Evolutionary conservation across 768 basidiomycete species (phyloP), one percentile per base, ranked within the genome.

Genomic region (Hortiboletus flavorubellus): DNA sequence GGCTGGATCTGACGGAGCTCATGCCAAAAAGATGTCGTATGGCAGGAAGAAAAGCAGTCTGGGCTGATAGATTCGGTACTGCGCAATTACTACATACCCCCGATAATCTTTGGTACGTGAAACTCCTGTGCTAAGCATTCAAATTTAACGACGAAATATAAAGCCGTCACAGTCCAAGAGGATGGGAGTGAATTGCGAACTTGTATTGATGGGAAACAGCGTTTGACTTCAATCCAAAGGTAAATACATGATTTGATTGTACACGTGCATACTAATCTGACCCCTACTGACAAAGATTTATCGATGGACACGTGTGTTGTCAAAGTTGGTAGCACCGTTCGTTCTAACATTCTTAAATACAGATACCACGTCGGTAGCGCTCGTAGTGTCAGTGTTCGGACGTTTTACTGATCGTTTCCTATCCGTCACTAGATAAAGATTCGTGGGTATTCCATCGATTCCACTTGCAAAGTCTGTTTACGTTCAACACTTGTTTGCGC

Each of bases 131-230:
- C 6, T 41, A 18, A 53, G 42, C 9, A 29, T 35, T 38, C 55
- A 47, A 15, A n/a, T 51, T 38, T 62, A n/a, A 33, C 12, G 31
- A 42, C 38, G 29, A 34, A 31, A 16, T 31, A 4, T 44, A 53
- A 12, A 83, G 80, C 77, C 35, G 75, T 78, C 6, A 70, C 66
- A 0, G 49, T 56, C 4, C 62, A 68, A 16, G 68, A 74, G 3
- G 75, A 82, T 34, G 79, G 77, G 4, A 66, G 64, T 8, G 80
- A 81, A 57, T 61, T 63, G 18, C 75, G 80, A 21, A 75, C 75
- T 0, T 87, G 86, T 56, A 85, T 87, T 14, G 87, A 88, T 58
- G 86, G 86, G n/a, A 88, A 88, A 64, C 86, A 88, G 59, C 75
- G 87, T 33, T 64, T 88, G 56, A 86, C 87, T 0, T 86, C 86